A percentile compares a stretch with the other conserved stretches of the same genome.
These are phyloP conservation scores for Cladobotryum mycophilum DNA, from an alignment of 2,329 filamentous ascomycete species.

Conservation along the genomic window DNA sequence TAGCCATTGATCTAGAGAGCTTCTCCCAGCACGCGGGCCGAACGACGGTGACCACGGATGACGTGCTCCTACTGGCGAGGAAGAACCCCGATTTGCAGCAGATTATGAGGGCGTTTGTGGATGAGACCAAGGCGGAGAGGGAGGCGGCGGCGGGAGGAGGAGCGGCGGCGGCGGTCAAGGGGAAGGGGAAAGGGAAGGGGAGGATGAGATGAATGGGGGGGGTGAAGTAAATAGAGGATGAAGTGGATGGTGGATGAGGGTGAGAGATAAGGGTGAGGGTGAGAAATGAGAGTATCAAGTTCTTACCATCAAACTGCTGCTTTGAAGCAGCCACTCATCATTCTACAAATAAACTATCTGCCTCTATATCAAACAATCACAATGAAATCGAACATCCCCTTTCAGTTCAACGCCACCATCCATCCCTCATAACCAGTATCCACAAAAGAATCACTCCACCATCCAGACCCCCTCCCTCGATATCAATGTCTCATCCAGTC, in stretches of 20 bases:
- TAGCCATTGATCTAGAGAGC: slow-evolving; percentile 50
- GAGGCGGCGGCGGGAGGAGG: slow-evolving; percentile 23
- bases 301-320: too few relatives aligned
- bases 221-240: neutral
- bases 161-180: slow-evolving; percentile 31
- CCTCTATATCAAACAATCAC: too few relatives aligned
- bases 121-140: slow-evolving; percentile 47
- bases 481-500: too few relatives aligned
- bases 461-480: too few relatives aligned
- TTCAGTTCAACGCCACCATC: too few relatives aligned
- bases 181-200: slow-evolving; percentile 1
- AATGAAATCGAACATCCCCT: too few relatives aligned
- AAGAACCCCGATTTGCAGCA: slow-evolving; percentile 79
- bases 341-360: too few relatives aligned
- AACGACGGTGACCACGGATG: slow-evolving; percentile 72
- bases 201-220: neutral
- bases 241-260: neutral
- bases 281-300: too few relatives aligned
- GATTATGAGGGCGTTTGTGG: slow-evolving; percentile 65
- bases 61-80: slow-evolving; percentile 80
- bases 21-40: slow-evolving; percentile 71
- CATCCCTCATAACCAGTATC: too few relatives aligned
- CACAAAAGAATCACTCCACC: too few relatives aligned
- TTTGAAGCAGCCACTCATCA: too few relatives aligned
- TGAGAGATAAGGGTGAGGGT: neutral